Evolutionary conservation across 2,329 filamentous ascomycete genomes (phyloP).

Genomic region (Neospermospora avenae): DNA sequence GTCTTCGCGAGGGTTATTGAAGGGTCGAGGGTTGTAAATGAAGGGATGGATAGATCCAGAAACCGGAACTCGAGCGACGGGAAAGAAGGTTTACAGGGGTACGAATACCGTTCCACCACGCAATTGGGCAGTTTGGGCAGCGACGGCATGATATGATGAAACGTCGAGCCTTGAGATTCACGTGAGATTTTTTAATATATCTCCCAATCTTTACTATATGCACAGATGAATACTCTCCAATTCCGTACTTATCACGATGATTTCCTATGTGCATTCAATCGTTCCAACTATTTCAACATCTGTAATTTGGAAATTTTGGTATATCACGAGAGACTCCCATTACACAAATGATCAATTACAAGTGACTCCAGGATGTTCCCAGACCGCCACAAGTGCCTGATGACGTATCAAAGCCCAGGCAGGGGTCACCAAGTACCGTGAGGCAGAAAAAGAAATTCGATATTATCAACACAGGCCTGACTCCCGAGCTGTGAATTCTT

Average conservation of each 20-base stretch:
- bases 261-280: no score
- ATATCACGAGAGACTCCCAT: slow-evolving; percentile 5
- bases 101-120: neutral
- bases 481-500: no score
- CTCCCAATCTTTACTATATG: no score
- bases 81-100: slow-evolving; percentile 5
- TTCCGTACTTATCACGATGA: no score
- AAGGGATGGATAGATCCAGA: slow-evolving; percentile 11
- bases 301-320: no score
- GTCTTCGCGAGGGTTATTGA: no score
- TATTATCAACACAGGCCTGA: no score
- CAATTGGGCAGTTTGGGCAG: slow-evolving; percentile 12
- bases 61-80: slow-evolving; percentile 19
- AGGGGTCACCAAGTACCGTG: neutral
- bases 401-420: slow-evolving; percentile 17
- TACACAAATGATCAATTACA: neutral
- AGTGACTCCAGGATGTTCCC: neutral
- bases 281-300: no score
- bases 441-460: neutral
- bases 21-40: slow-evolving; percentile 10
- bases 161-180: neutral
- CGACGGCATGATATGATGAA: slow-evolving; percentile 9
- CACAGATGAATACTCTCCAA: no score
- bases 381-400: slow-evolving; percentile 13
- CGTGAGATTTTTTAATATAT: slow-evolving; percentile 9